These are phyloP conservation scores for Lantana camara DNA, from an alignment of 257 asterid genomes.

Conservation along the genomic window DNA sequence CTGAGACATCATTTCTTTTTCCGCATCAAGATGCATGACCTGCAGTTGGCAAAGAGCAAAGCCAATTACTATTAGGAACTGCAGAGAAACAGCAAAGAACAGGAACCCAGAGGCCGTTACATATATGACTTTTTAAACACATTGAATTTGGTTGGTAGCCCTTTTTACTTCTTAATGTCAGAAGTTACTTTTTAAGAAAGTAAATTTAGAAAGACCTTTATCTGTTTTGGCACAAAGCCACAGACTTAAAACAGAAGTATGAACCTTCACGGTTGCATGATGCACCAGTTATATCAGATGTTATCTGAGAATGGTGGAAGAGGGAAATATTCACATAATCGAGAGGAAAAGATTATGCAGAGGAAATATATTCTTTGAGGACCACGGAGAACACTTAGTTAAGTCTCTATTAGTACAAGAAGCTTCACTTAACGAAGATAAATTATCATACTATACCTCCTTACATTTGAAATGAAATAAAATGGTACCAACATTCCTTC, in stretches of 20 bases:
- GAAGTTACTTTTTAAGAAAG: neutral
- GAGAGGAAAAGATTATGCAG: neutral
- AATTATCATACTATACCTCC: neutral
- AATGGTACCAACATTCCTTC: neutral
- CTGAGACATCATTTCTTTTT: slow-evolving; percentile 88
- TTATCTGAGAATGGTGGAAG: neutral
- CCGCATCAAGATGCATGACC: slow-evolving; percentile 96
- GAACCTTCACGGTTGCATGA: neutral
- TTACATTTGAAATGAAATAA: neutral
- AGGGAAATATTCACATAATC: neutral
- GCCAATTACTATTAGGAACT: slow-evolving; percentile 10
- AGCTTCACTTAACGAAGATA: neutral
- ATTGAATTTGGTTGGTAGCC: neutral
- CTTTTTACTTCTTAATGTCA: neutral
- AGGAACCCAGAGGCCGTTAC: neutral
- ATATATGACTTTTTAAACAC: slow-evolving; percentile 5
- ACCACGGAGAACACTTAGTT: neutral
- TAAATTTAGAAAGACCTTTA: neutral
- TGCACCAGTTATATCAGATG: neutral
- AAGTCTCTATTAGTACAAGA: slow-evolving; percentile 3
- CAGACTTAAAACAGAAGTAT: neutral
- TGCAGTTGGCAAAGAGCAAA: slow-evolving; percentile 21
- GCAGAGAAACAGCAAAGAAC: neutral
- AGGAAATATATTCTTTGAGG: neutral
- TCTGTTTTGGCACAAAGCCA: neutral